A percentile compares a stretch with the other conserved stretches of the same genome.
These are phyloP conservation scores for Eucalyptus pauciflora DNA, from an alignment of 345 rosid species.

Conservation along the genomic window DNA sequence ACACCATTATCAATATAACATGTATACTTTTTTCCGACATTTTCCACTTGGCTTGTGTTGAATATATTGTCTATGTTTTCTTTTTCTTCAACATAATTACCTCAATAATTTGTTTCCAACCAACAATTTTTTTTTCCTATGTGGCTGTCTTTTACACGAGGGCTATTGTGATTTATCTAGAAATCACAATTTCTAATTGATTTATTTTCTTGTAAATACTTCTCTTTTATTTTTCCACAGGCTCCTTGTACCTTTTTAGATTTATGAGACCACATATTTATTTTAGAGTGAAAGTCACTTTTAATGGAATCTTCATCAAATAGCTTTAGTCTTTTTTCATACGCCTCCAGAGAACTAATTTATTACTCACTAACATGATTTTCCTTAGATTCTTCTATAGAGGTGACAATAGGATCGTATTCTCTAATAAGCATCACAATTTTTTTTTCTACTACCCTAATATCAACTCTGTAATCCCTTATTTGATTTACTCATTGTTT, in stretches of 20 bases:
- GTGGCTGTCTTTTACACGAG: neutral
- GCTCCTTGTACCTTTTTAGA: neutral
- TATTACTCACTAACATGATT: neutral
- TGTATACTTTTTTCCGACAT: neutral
- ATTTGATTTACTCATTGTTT: neutral
- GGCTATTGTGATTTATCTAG: neutral
- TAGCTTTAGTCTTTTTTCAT: neutral
- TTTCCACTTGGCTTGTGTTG: neutral
- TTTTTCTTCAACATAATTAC: neutral
- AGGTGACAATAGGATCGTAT: neutral
- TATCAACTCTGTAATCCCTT: neutral
- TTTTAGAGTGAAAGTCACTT: neutral
- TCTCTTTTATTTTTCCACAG: neutral
- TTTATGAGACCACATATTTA: neutral
- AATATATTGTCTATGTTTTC: neutral
- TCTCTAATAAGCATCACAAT: neutral
- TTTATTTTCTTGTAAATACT: neutral
- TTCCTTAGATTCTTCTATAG: neutral
- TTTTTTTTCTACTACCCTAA: neutral
- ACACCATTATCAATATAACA: neutral
- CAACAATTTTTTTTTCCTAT: neutral
- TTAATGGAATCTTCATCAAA: neutral
- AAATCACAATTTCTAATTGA: neutral
- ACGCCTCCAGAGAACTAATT: neutral
- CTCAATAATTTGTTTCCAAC: neutral